Base-by-base conservation (phyloP, 257 asterid species). In the Sherardia arvensis region DNA sequence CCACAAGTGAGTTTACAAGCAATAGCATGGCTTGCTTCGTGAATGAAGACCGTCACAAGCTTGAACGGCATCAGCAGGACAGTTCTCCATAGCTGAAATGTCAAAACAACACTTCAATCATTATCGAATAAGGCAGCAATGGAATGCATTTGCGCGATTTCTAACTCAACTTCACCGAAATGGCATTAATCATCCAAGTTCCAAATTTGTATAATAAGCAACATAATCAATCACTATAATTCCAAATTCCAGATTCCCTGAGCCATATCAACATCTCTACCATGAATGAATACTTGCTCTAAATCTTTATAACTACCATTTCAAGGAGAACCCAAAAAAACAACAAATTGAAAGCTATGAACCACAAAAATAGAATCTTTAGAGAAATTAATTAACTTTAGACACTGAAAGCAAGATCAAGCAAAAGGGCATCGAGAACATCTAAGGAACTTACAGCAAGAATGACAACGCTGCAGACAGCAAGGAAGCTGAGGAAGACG, bases 1-100 rank as follows among this genome's bases (percentile, higher is more conserved):
- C 83, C 83, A 30, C 83, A 74, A 49, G 80, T 74, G 64, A 78
- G 75, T 69, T 74, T 74, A 68, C 80, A 74, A 64, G 83, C 83
- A 68, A 78, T 71, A 18, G 83, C 80, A 51, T 78, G 83, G 65
- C 80, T 78, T 40, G 79, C 83, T 71, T 78, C 83, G 48, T 78
- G 83, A 62, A 78, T 71, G 60, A 74, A 78, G 57, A 78, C 76
- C 2, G 83, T 74, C 3, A 78, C 53, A 36, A 78, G 80, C 66
- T 78, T 78, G 70, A 78, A 78, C 38, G 83, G 80, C 72, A 66
- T 70, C 71, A 78, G 54, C 11, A 78, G 25, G 4, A 78, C 30
- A 3, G 79, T 78, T 65, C 80, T 68, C 83, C 83, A 78, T 27
- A 78, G 73, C 83, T 78, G 68, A 27, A 10, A 26, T 23, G 25